Conservation (phyloP, 2,329 filamentous ascomycete species). For the Ceratocystiopsis sp. region DNA sequence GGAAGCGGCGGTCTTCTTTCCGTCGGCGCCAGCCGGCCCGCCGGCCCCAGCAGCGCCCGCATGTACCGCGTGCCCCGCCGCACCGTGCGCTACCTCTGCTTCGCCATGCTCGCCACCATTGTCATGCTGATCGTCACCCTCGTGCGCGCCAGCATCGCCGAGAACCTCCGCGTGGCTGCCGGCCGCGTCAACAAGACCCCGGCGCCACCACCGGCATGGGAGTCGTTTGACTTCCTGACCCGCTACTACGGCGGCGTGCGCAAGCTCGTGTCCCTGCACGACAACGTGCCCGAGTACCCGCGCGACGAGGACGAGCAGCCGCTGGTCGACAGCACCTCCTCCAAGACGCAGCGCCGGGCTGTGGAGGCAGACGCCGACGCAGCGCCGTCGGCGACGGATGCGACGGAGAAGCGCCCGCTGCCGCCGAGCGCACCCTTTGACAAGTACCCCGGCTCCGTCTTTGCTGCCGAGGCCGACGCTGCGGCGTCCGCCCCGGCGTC, state of each 20-base stretch:
- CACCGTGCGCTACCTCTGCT: slow-evolving; percentile 62
- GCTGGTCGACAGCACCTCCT: slow-evolving; percentile 17
- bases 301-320: slow-evolving; percentile 38
- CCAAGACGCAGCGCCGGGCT: background rate
- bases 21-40: slow-evolving; percentile 7
- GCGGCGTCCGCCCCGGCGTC: no score
- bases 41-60: slow-evolving; percentile 12
- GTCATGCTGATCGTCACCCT: slow-evolving; percentile 63
- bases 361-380: background rate
- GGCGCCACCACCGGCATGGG: slow-evolving; percentile 56
- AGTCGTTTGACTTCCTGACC: slow-evolving; percentile 68
- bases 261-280: slow-evolving; percentile 43
- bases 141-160: slow-evolving; percentile 54
- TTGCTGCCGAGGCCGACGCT: slow-evolving; percentile 25
- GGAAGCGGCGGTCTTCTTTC: background rate
- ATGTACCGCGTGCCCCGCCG: slow-evolving; percentile 52
- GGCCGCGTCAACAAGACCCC: slow-evolving; percentile 42
- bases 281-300: slow-evolving; percentile 73
- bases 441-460: slow-evolving; percentile 3
- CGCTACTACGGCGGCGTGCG: slow-evolving; percentile 82
- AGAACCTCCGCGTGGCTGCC: slow-evolving; percentile 42
- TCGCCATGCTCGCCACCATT: slow-evolving; percentile 51
- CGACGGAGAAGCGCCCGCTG: slow-evolving; percentile 9
- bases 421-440: slow-evolving; percentile 7
- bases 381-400: slow-evolving; percentile 2